Percentiles rank a stretch among this genome's conserved stretches.
These are phyloP conservation scores for Suhomyces prunicola DNA, from an alignment of 805 yeast species.

Conservation along the genomic window DNA sequence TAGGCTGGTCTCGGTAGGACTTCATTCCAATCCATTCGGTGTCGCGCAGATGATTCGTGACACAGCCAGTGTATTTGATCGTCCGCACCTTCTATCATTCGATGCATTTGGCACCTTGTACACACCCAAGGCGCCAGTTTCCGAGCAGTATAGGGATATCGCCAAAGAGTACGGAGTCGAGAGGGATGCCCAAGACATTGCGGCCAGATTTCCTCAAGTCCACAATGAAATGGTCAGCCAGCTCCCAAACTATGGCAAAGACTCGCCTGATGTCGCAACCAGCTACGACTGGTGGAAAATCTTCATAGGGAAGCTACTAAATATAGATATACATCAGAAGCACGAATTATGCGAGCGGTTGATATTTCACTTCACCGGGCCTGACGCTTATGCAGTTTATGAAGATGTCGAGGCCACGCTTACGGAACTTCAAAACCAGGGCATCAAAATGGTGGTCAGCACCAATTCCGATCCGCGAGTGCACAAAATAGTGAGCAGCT, in stretches of 20 bases:
- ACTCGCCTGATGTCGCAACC: conserved; percentile 14
- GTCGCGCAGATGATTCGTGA: conserved; percentile 18
- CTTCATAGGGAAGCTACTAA: conserved; percentile 44
- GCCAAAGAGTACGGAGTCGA: conserved; percentile 45
- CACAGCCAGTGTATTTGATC: conserved; percentile 17
- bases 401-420: conserved; percentile 53
- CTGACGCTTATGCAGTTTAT: conserved; percentile 50
- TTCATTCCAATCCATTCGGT: conserved; percentile 22
- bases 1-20: conserved; percentile 1
- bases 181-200: conserved; percentile 23
- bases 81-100: conserved; percentile 54
- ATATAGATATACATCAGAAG: conserved; percentile 28
- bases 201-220: conserved; percentile 23
- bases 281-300: conserved; percentile 57
- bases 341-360: conserved; percentile 43
- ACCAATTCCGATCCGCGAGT: conserved; percentile 65
- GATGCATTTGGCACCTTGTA: conserved; percentile 71
- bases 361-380: conserved; percentile 46
- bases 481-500: conserved; percentile 41
- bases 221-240: conserved; percentile 33
- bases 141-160: conserved; percentile 50
- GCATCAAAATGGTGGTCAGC: conserved; percentile 42
- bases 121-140: conserved; percentile 51
- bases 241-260: conserved; percentile 66
- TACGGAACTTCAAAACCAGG: conserved; percentile 23